phyloP scores from a whole-genome alignment of 805 yeast species.

The Schwanniomyces polymorphus region DNA sequence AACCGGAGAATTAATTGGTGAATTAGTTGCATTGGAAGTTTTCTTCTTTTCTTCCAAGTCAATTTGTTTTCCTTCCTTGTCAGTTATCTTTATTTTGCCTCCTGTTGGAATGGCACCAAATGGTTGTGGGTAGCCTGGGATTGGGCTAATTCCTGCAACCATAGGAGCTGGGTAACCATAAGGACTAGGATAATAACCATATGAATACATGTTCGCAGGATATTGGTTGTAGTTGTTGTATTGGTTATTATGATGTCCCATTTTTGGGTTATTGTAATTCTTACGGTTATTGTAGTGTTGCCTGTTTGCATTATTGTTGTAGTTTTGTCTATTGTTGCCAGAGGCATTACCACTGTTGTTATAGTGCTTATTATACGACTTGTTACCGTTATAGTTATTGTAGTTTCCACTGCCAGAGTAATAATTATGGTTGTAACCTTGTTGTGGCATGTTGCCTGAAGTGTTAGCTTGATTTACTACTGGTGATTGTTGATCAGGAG shows the following conservation, averaged over 20 bases:
- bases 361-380: slow-evolving; percentile 9
- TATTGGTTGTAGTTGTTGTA: slow-evolving; percentile 20
- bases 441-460: background rate
- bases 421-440: slow-evolving; percentile 2
- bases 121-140: slow-evolving; percentile 9
- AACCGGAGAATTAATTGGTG: slow-evolving; percentile 37
- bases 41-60: slow-evolving; percentile 44
- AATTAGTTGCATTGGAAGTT: slow-evolving; percentile 21
- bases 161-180: slow-evolving; percentile 21
- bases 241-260: slow-evolving; percentile 17
- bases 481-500: background rate
- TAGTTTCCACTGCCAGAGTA: slow-evolving; percentile 8
- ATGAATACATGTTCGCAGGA: slow-evolving; percentile 24
- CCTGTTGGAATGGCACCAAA: slow-evolving; percentile 9
- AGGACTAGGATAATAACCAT: slow-evolving; percentile 25
- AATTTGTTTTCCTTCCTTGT: slow-evolving; percentile 42
- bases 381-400: slow-evolving; percentile 5
- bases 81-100: slow-evolving; percentile 37
- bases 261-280: slow-evolving; percentile 15
- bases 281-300: slow-evolving; percentile 11
- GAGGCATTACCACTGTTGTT: slow-evolving; percentile 8
- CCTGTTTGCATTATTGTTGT: slow-evolving; percentile 10
- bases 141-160: slow-evolving; percentile 8
- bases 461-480: background rate
- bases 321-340: slow-evolving; percentile 10